phyloP scores from a whole-genome alignment of 306 rosid species.

The Neltuma alba region DNA sequence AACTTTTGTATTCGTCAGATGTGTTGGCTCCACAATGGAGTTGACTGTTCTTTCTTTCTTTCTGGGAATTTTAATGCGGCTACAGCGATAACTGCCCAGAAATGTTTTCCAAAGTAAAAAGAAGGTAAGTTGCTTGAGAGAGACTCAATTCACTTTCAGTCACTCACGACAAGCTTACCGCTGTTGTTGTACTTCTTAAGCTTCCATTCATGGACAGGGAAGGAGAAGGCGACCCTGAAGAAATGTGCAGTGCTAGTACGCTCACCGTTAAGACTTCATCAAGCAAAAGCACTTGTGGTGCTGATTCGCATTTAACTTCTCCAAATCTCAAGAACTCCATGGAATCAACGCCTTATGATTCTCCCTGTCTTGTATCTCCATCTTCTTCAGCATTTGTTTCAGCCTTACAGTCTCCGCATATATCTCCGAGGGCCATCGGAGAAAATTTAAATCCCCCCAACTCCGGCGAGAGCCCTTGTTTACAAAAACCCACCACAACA shows the following conservation, averaged over 20 bases:
- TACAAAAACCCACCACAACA: slow-evolving; percentile 1
- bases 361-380: slow-evolving; percentile 83
- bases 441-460: slow-evolving; percentile 22
- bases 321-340: slow-evolving; percentile 51
- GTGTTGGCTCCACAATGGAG: slow-evolving; percentile 19
- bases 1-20: slow-evolving; percentile 24
- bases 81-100: neutral
- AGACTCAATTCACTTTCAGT: slow-evolving; percentile 25
- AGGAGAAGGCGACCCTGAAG: slow-evolving; percentile 30
- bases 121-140: slow-evolving; percentile 2
- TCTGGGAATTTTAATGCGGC: neutral
- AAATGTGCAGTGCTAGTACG: slow-evolving; percentile 37
- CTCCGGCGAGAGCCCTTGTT: neutral
- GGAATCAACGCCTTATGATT: slow-evolving; percentile 65
- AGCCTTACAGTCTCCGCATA: slow-evolving; percentile 88
- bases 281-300: slow-evolving; percentile 28
- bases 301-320: slow-evolving; percentile 51
- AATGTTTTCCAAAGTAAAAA: neutral
- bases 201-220: slow-evolving; percentile 47
- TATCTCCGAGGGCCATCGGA: slow-evolving; percentile 75
- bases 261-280: slow-evolving; percentile 63
- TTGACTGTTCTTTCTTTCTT: slow-evolving; percentile 19
- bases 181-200: neutral
- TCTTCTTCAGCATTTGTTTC: slow-evolving; percentile 96
- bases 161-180: slow-evolving; percentile 2